These are phyloP conservation scores for Candida railenensis DNA, from an alignment of 805 yeast genomes.

Conservation along the genomic window DNA sequence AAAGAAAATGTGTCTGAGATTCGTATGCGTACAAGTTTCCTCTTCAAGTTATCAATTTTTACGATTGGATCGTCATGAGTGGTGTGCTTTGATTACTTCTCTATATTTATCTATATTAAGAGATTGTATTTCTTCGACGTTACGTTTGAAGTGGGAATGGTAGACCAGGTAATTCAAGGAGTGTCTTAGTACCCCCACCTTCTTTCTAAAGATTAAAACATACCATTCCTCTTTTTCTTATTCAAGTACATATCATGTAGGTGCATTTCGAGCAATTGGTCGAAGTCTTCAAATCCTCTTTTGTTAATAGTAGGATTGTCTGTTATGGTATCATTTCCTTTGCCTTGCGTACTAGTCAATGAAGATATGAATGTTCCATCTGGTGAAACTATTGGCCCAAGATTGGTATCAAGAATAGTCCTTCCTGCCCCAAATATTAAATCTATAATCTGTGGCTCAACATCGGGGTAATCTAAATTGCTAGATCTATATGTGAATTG, in stretches of 20 bases:
- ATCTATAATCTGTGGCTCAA: conserved; percentile 43
- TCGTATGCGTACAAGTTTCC: no score
- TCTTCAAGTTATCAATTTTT: no score
- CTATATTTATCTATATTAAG: no score
- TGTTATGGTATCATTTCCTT: background rate
- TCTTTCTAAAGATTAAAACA: no score
- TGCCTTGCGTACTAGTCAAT: background rate
- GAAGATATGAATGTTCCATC: background rate
- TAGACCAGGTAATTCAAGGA: no score
- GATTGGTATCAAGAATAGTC: conserved; percentile 14
- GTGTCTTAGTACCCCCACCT: no score
- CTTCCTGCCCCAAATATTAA: conserved; percentile 13
- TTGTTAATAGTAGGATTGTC: background rate
- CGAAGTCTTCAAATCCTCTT: conserved; percentile 1
- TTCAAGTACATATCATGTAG: background rate
- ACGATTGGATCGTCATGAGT: no score
- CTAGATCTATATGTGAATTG: conserved; percentile 50
- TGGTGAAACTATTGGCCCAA: conserved; percentile 13
- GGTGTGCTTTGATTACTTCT: no score
- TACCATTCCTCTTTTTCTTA: background rate
- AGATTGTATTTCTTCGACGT: no score
- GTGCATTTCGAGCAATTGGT: background rate
- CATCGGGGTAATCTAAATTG: conserved; percentile 44
- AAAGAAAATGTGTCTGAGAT: no score
- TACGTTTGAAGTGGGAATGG: no score